Evolutionary conservation across 805 yeast species (phyloP).

Genomic region (Candida maltosa): DNA sequence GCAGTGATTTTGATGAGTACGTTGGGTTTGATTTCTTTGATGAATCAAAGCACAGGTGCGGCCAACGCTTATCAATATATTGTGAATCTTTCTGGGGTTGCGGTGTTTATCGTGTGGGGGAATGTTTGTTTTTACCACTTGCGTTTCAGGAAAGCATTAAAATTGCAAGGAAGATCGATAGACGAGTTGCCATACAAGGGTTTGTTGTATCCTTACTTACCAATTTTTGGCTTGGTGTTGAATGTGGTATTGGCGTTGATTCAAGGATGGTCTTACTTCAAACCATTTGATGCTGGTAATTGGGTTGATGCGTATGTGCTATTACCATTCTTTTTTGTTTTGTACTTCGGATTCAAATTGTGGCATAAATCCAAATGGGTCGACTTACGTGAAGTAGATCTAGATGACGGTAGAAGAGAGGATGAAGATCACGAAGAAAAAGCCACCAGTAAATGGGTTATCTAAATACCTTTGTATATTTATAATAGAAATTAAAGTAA

Average conservation of each 20-base stretch:
- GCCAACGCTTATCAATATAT: slow-evolving; percentile 58
- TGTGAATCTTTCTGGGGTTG: slow-evolving; percentile 62
- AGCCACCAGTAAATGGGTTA: background rate
- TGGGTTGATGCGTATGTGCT: slow-evolving; percentile 60
- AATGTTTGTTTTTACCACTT: slow-evolving; percentile 53
- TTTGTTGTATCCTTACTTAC: slow-evolving; percentile 47
- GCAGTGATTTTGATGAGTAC: slow-evolving; percentile 54
- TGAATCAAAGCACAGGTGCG: slow-evolving; percentile 57
- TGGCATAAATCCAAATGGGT: slow-evolving; percentile 41
- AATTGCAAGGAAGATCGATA: slow-evolving; percentile 31
- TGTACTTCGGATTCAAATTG: slow-evolving; percentile 35
- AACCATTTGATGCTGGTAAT: slow-evolving; percentile 49
- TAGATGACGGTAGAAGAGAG: slow-evolving; percentile 48
- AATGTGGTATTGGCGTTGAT: slow-evolving; percentile 54
- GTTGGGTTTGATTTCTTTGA: slow-evolving; percentile 54
- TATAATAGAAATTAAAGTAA: no score
- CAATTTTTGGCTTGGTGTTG: slow-evolving; percentile 46
- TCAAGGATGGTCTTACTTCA: slow-evolving; percentile 65
- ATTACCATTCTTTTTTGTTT: slow-evolving; percentile 52
- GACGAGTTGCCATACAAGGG: slow-evolving; percentile 36
- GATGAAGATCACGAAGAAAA: slow-evolving; percentile 19
- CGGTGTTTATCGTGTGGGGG: slow-evolving; percentile 69
- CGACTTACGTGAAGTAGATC: slow-evolving; percentile 42
- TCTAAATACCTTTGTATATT: background rate
- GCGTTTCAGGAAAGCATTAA: slow-evolving; percentile 49